phyloP scores from a whole-genome alignment of 179 eudicot genomes.

The Pouteria campechiana region DNA sequence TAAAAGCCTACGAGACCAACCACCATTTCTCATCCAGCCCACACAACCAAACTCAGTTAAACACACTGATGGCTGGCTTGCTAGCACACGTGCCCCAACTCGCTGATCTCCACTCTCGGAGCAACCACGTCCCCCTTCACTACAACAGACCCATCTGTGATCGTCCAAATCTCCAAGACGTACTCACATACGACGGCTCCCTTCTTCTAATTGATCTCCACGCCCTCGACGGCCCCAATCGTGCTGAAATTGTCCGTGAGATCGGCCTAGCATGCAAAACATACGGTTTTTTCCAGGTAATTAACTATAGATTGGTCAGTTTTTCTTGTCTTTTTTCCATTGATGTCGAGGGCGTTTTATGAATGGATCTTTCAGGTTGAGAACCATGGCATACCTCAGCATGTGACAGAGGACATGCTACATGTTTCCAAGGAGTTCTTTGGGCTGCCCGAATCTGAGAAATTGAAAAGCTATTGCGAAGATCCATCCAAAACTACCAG shows the following conservation, averaged over 20 bases:
- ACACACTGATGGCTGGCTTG: too few relatives aligned
- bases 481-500: conserved; percentile 20
- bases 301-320: too few relatives aligned
- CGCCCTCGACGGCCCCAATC: conserved; percentile 3
- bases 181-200: not conserved
- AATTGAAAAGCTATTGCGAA: conserved; percentile 15
- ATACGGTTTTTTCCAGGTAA: conserved; percentile 18
- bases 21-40: too few relatives aligned
- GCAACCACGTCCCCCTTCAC: conserved; percentile 5
- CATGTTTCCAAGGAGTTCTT: conserved; percentile 10
- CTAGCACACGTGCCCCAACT: too few relatives aligned
- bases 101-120: conserved; percentile 2
- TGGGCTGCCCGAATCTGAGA: conserved; percentile 11
- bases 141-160: conserved; percentile 13
- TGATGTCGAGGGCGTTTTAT: too few relatives aligned
- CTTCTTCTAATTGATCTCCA: conserved; percentile 16
- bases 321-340: too few relatives aligned
- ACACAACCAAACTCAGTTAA: too few relatives aligned
- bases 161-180: conserved; percentile 13
- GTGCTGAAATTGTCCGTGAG: conserved; percentile 1
- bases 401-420: conserved; percentile 2
- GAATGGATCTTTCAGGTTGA: conserved; percentile 15
- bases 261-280: conserved; percentile 14
- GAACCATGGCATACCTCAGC: conserved; percentile 17
- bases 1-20: too few relatives aligned